Evolutionary conservation across 2,329 filamentous ascomycete genomes (phyloP).

Genomic region (Aspergillus transmontanensis): DNA sequence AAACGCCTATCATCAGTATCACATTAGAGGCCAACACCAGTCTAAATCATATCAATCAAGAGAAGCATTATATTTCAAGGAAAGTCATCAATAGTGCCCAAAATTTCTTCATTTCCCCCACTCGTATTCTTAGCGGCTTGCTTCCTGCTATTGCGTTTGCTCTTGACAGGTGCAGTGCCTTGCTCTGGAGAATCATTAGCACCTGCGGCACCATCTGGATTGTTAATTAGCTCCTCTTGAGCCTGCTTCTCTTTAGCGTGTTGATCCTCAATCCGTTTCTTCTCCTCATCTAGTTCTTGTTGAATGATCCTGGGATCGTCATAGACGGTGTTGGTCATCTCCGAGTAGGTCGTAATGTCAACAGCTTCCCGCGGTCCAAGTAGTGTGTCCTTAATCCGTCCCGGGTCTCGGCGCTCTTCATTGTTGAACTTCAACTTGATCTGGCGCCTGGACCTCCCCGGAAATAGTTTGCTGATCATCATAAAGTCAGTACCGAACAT

Average conservation of each 20-base stretch:
- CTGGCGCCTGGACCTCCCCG: constrained; percentile 59
- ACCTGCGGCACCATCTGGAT: constrained; percentile 39
- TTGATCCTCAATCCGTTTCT: constrained; percentile 49
- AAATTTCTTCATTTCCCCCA: constrained; percentile 44
- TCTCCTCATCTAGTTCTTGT: constrained; percentile 47
- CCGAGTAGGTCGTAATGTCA: constrained; percentile 47
- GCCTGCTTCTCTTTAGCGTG: constrained; percentile 48
- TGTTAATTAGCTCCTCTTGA: constrained; percentile 46
- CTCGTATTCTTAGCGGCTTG: constrained; percentile 27
- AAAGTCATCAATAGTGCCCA: constrained; percentile 43
- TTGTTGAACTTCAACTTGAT: constrained; percentile 66
- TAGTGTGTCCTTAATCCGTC: constrained; percentile 56
- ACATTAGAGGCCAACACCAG: constrained; percentile 1
- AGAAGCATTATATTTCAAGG: constrained; percentile 19
- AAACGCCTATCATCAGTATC: constrained; percentile 5
- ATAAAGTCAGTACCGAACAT: constrained; percentile 69
- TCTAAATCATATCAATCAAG: constrained; percentile 7
- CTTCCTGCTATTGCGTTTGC: constrained; percentile 35
- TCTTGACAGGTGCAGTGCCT: constrained; percentile 28
- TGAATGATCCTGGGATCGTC: constrained; percentile 45
- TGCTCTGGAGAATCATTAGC: constrained; percentile 27
- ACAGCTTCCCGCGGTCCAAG: constrained; percentile 48
- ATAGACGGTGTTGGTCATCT: constrained; percentile 49
- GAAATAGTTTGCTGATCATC: constrained; percentile 65
- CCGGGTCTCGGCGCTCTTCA: constrained; percentile 60